These are phyloP conservation scores for Lotus japonicus DNA, from an alignment of 306 rosid genomes.

Conservation along the genomic window DNA sequence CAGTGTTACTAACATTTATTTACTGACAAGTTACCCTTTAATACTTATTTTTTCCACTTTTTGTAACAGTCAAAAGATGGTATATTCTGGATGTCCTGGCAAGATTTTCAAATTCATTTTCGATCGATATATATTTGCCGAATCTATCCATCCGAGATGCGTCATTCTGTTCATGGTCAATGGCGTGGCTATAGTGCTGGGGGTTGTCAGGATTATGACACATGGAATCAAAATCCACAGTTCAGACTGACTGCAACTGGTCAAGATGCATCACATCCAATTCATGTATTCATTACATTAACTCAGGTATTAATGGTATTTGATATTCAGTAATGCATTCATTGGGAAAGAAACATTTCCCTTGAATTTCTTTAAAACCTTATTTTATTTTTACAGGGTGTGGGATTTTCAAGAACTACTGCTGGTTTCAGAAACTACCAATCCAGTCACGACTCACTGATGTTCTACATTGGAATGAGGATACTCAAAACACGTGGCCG, in stretches of 20 bases:
- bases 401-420: slow-evolving; percentile 93
- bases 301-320: slow-evolving; percentile 61
- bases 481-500: slow-evolving; percentile 98
- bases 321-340: background rate
- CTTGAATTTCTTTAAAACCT: slow-evolving; percentile 1
- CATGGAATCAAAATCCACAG: slow-evolving; percentile 99
- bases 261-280: slow-evolving; percentile 84
- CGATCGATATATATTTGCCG: slow-evolving; percentile 98
- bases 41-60: background rate
- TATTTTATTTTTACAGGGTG: slow-evolving; percentile 54
- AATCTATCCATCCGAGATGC: slow-evolving; percentile 92
- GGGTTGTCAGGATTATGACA: slow-evolving; percentile 97
- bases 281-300: slow-evolving; percentile 92
- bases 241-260: slow-evolving; percentile 90
- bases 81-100: slow-evolving; percentile 99
- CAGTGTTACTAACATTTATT: background rate
- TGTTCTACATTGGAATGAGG: slow-evolving; percentile 99
- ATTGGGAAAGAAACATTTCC: background rate
- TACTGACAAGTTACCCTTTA: slow-evolving; percentile 3
- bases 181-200: slow-evolving; percentile 99
- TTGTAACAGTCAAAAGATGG: slow-evolving; percentile 83
- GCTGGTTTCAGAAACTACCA: slow-evolving; percentile 98
- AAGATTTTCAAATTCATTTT: slow-evolving; percentile 98
- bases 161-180: slow-evolving; percentile 89
- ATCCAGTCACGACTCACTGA: slow-evolving; percentile 92